phyloP scores from a whole-genome alignment of 305 asterid genomes.

The Solanum hybrid region DNA sequence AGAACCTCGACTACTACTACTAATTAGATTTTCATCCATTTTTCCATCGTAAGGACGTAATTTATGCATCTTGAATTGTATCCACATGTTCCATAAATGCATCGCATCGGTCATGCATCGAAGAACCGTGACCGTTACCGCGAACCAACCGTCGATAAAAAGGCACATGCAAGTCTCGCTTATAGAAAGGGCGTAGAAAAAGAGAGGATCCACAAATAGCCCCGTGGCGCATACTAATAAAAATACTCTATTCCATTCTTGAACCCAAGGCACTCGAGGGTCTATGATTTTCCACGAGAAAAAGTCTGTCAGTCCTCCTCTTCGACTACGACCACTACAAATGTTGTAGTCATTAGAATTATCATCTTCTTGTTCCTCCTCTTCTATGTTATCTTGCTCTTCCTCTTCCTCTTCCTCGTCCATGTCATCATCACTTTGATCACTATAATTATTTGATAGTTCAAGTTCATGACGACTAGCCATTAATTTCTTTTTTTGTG shows the following conservation, averaged over 20 bases:
- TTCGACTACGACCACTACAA: conserved; percentile 13
- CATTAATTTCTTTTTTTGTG: conserved; percentile 12
- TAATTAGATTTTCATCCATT: neutral
- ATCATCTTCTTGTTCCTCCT: neutral
- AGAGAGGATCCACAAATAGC: conserved; percentile 72
- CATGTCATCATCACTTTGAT: conserved; percentile 9
- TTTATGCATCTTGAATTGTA: conserved; percentile 48
- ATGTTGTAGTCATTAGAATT: neutral
- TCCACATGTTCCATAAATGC: conserved; percentile 81
- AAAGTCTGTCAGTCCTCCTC: conserved; percentile 25
- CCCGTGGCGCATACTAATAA: conserved; percentile 64
- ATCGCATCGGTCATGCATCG: conserved; percentile 83
- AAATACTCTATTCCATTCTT: conserved; percentile 86
- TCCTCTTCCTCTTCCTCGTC: conserved; percentile 5
- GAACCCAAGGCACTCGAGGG: conserved; percentile 55
- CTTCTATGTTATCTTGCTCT: conserved; percentile 13
- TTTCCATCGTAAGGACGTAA: conserved; percentile 8
- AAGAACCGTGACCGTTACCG: conserved; percentile 64
- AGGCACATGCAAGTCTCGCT: conserved; percentile 79
- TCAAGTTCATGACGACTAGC: conserved; percentile 21
- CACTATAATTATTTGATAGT: conserved; percentile 12
- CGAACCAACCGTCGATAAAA: conserved; percentile 89
- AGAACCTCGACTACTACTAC: neutral
- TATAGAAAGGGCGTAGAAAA: conserved; percentile 73
- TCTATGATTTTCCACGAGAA: conserved; percentile 23